Evolutionary conservation across 202 grass and related monocot genomes (phyloP), one percentile per base, ranked within the genome.

Genomic region (Bolboschoenoplectus hybrid): DNA sequence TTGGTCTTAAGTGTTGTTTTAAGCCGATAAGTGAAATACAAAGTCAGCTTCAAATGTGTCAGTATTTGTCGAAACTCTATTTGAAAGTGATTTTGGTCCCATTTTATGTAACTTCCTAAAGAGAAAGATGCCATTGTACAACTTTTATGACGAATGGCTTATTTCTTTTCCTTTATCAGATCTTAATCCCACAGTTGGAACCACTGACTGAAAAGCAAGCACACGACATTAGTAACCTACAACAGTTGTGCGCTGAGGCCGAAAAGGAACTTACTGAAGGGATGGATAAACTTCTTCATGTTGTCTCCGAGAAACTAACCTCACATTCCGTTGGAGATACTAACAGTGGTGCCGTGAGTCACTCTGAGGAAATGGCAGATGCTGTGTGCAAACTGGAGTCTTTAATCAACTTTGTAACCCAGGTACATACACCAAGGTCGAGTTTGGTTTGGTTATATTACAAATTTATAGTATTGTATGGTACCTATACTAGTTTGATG

Each of bases 141-240:
- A 47, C 44, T 46, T 52, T 52, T 75, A 20, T 75, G 72, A 55
- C 40, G 6, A 58, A 39, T 57, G 32, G 11, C 53, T 17, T 38
- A 0, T 10, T 80, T 19, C 36, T 43, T 85, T 85, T 46, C 19
- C 14, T 34, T 69, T 83, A 16, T 12, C 63, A 89, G 84, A 74
- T 89, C 74, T 85, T 89, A 61, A 72, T 76, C 32, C 83, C 88
- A 35, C 88, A 89, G 36, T 71, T 89, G n/a, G 88, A 89, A 49
- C 88, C 88, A 57, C 56, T 89, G 35, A 89, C 87, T 0, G 87
- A 88, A 64, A 83, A 88, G 63, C 87, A 88, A 85, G 57, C 55
- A 80, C 10, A 61, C 49, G 61, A 75, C 19, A 82, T 88, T 38
- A 50, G 14, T 85, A 84, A 81, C 60, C 36, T 88, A 45, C 87